Conservation (phyloP, 1,284 basidiomycete genomes). For the Trichosporon sp. region DNA sequence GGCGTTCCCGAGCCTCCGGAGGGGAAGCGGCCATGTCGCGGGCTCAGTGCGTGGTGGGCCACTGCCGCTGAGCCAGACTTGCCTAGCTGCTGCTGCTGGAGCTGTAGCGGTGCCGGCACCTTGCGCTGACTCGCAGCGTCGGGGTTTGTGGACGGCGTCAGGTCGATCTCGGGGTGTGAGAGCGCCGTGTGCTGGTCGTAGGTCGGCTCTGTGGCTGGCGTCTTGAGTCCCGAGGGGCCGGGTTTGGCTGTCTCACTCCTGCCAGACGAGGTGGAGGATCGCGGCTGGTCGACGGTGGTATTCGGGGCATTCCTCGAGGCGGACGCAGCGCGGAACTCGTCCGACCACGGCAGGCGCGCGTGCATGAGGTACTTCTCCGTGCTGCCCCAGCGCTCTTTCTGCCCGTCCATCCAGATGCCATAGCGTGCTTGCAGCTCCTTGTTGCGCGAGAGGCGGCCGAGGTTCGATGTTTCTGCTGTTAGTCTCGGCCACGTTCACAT, state of each 20-base stretch:
- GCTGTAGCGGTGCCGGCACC: too few species aligned
- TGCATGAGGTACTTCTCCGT: constrained; percentile 42
- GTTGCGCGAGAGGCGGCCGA: constrained; percentile 38
- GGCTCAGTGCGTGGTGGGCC: constrained; percentile 5
- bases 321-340: not conserved
- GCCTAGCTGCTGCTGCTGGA: too few species aligned
- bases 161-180: constrained; percentile 16
- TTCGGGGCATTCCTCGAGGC: not conserved
- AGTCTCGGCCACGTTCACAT: too few species aligned
- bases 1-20: not conserved
- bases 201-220: constrained; percentile 13
- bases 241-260: too few species aligned
- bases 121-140: not conserved
- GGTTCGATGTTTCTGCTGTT: constrained; percentile 21
- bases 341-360: constrained; percentile 37
- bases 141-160: constrained; percentile 18
- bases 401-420: constrained; percentile 35
- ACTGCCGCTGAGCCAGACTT: constrained; percentile 1
- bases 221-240: not conserved
- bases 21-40: not conserved
- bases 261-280: too few species aligned
- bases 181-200: constrained; percentile 21
- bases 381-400: constrained; percentile 34
- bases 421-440: constrained; percentile 40
- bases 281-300: too few species aligned